Base-by-base conservation (phyloP, 495 filamentous ascomycete species). In the Hypoxylon subgilvum region DNA sequence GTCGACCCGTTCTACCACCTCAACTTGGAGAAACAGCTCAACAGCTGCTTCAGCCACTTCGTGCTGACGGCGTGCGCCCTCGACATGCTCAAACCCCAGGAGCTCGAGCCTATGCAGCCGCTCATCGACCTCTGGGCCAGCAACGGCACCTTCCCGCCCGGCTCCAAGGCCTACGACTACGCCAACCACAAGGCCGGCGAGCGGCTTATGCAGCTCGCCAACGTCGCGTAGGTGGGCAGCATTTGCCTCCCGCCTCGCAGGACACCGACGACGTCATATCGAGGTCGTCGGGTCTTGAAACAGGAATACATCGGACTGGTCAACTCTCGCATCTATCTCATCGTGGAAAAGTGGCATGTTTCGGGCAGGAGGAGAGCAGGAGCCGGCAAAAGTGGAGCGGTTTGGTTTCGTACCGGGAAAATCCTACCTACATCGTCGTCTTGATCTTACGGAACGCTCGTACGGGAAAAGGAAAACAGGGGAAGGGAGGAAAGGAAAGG, bases 1-100 rank as follows among this genome's bases (percentile, higher is more conserved):
- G 67, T 86, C 48, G 87, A 91, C 43, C 89, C 88, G 7, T 90
- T 90, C 74, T 93, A 89, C 77, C 88, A 93, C 64, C 81, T 92
- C 50, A 89, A 86, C 73, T 83, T 88, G 45, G 86, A 90, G 65
- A 89, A 91, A 75, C 86, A 91, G 63, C 82, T 97, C 44, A 97
- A 97, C 80, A 95, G 91, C 71, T 94, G 90, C 74, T 97, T 96
- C 72, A 89, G 91, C 51, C 91, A 96, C 76, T 97, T 96, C 63
- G 81, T 95, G 58, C 87, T 91, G 21, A 92, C 95, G 4, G 91
- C 88, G 46, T 91, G 90, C 56, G 86, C 91, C 19, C 88, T 91
- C 67, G 85, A 86, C 57, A 84, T 96, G 71, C 80, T 96, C 44
- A 84, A 84, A 47, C 88, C 91, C 28, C 85, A 88, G 69, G 92